phyloP scores from a whole-genome alignment of 345 rosid genomes.

The Eutrema heterophyllum region DNA sequence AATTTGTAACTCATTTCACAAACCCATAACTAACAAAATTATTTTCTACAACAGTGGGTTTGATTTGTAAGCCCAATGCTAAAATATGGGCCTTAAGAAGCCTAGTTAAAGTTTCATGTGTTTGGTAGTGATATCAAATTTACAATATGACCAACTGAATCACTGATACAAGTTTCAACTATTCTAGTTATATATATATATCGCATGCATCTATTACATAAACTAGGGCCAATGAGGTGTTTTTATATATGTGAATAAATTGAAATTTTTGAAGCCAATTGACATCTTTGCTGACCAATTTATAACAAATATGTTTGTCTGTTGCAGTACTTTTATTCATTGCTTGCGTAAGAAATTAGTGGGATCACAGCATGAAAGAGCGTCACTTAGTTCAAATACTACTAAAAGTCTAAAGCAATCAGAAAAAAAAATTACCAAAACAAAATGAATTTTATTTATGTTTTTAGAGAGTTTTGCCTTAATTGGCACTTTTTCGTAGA shows the following conservation, averaged over 20 bases:
- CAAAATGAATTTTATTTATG: neutral
- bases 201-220: neutral
- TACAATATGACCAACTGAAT: neutral
- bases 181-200: neutral
- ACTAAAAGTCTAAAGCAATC: neutral
- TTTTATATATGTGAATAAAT: neutral
- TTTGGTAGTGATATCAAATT: neutral
- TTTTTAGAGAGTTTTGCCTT: no score
- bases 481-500: no score
- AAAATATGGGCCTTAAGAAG: neutral
- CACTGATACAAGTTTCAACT: no score
- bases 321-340: constrained; percentile 21
- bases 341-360: constrained; percentile 23
- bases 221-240: neutral
- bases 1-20: neutral
- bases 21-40: neutral
- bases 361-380: neutral
- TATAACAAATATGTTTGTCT: constrained; percentile 29
- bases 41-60: neutral
- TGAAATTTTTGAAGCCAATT: neutral
- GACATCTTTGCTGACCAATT: constrained; percentile 2
- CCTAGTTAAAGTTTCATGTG: neutral
- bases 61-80: neutral
- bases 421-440: neutral
- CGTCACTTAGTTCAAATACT: constrained; percentile 27